Conservation (phyloP, 2,329 filamentous ascomycete species). For the Exophiala xenobiotica region DNA sequence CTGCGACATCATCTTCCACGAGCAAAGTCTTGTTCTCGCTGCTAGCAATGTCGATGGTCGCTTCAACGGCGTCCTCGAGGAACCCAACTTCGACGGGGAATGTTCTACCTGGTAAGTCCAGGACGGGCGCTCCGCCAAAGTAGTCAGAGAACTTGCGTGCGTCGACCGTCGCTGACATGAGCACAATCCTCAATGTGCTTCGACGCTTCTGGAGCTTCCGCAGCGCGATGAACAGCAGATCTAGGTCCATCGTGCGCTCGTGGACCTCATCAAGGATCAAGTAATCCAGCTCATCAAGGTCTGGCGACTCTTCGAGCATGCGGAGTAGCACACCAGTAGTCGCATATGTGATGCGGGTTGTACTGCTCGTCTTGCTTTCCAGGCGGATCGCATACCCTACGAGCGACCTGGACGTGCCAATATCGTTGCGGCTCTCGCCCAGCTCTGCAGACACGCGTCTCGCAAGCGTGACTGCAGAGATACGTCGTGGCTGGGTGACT, state of each 20-base stretch:
- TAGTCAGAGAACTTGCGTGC: constrained; percentile 89
- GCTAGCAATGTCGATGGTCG: constrained; percentile 69
- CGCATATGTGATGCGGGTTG: constrained; percentile 85
- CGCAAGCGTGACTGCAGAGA: constrained; percentile 92
- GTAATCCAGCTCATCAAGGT: constrained; percentile 86
- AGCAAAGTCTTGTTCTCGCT: constrained; percentile 28
- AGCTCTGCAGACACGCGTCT: constrained; percentile 92
- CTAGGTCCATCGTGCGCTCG: constrained; percentile 92
- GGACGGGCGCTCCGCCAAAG: constrained; percentile 73
- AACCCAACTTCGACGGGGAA: constrained; percentile 88
- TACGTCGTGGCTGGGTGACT: constrained; percentile 91
- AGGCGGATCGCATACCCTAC: constrained; percentile 93
- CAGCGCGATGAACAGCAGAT: constrained; percentile 90
- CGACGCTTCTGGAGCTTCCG: constrained; percentile 75
- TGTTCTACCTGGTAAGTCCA: constrained; percentile 88
- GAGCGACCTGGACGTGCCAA: constrained; percentile 79
- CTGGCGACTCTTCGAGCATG: constrained; percentile 88
- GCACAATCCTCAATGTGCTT: constrained; percentile 82
- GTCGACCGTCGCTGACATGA: constrained; percentile 98
- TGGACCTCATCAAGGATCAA: constrained; percentile 97
- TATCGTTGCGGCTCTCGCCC: constrained; percentile 76
- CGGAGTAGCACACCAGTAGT: constrained; percentile 87
- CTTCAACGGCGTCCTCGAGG: constrained; percentile 87
- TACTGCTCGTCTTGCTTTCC: constrained; percentile 78
- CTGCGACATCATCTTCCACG: constrained; percentile 38